Conservation (phyloP, 2,329 filamentous ascomycete species). For the Cladosporium sp. region DNA sequence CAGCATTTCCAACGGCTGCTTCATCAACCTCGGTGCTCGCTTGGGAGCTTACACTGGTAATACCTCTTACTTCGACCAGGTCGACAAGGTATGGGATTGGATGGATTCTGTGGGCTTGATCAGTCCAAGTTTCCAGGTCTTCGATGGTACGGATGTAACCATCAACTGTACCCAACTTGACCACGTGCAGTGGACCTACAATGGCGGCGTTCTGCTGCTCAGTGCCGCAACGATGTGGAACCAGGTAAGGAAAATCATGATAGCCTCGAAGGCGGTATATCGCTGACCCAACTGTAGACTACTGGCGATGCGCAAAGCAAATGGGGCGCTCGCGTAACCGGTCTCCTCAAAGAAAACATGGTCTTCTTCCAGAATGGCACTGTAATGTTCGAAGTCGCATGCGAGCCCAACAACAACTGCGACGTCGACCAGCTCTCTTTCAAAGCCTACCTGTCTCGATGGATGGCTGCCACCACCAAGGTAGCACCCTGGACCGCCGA, state of each 20-base stretch:
- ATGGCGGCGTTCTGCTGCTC: slow-evolving; percentile 41
- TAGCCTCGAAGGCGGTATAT: neutral
- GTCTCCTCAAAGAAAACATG: slow-evolving; percentile 26
- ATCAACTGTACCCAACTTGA: slow-evolving; percentile 45
- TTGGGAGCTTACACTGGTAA: slow-evolving; percentile 40
- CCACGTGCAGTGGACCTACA: slow-evolving; percentile 48
- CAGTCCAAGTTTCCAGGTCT: slow-evolving; percentile 47
- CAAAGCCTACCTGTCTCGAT: slow-evolving; percentile 40
- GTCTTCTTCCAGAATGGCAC: slow-evolving; percentile 38
- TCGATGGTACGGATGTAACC: slow-evolving; percentile 40
- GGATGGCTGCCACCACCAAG: slow-evolving; percentile 53
- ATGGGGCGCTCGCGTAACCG: slow-evolving; percentile 22
- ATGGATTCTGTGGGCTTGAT: slow-evolving; percentile 52
- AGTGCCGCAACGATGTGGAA: slow-evolving; percentile 48
- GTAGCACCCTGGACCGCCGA: slow-evolving; percentile 54
- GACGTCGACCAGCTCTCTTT: slow-evolving; percentile 42
- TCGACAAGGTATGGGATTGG: slow-evolving; percentile 39
- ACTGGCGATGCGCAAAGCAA: slow-evolving; percentile 19
- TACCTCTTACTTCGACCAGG: slow-evolving; percentile 62
- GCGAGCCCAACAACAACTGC: slow-evolving; percentile 39
- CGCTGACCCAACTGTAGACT: slow-evolving; percentile 19
- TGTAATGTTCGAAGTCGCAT: slow-evolving; percentile 40
- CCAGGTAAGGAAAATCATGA: slow-evolving; percentile 14
- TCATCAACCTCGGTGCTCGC: slow-evolving; percentile 47
- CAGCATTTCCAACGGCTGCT: slow-evolving; percentile 50